Conservation (phyloP, 2,329 filamentous ascomycete genomes). For the Trichothecium roseum region DNA sequence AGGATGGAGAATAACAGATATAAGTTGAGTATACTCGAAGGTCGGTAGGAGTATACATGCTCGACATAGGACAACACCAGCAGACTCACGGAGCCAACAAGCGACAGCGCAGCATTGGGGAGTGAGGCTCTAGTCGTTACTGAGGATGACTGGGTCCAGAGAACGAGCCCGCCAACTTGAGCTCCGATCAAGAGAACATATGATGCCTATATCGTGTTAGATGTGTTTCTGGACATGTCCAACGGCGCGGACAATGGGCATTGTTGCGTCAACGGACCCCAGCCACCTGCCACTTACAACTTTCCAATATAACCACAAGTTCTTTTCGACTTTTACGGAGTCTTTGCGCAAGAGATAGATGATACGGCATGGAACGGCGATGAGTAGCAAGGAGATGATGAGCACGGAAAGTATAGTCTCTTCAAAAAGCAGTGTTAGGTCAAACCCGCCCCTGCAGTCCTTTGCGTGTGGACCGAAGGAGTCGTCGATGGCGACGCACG, state of each 20-base stretch:
- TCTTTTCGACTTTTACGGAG: constrained; percentile 10
- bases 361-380: constrained; percentile 13
- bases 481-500: constrained; percentile 7
- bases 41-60: constrained; percentile 4
- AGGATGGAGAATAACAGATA: constrained; percentile 4
- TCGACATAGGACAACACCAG: constrained; percentile 3
- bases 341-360: constrained; percentile 10
- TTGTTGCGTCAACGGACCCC: too few relatives aligned
- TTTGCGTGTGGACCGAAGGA: constrained; percentile 11
- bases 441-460: constrained; percentile 29
- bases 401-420: constrained; percentile 19
- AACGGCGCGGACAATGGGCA: too few relatives aligned
- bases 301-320: constrained; percentile 9
- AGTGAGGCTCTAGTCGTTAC: constrained; percentile 3
- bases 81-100: constrained; percentile 4
- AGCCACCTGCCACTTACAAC: constrained; percentile 11
- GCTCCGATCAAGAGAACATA: background rate
- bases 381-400: constrained; percentile 14
- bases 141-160: constrained; percentile 3
- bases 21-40: constrained; percentile 5
- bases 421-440: constrained; percentile 37
- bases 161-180: constrained; percentile 1
- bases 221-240: too few relatives aligned
- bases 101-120: constrained; percentile 2
- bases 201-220: background rate